Conservation (phyloP, 345 rosid species). For the Rhodamnia rubescens region DNA sequence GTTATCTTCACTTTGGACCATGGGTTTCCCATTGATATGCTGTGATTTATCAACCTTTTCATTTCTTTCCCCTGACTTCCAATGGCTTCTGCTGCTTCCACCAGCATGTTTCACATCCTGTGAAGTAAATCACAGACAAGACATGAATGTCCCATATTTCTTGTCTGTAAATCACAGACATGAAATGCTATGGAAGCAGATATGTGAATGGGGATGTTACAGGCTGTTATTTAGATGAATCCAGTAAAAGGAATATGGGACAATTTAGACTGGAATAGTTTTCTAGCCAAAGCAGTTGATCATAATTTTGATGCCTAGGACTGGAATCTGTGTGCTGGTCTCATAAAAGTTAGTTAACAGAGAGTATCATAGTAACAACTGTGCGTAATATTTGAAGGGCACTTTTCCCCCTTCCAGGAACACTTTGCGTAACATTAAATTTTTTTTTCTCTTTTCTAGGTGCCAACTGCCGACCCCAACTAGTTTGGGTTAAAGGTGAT, state of each 20-base stretch:
- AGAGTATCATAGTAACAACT: not conserved
- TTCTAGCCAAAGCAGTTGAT: not conserved
- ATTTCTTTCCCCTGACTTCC: not conserved
- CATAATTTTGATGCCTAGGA: not conserved
- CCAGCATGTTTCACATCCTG: not conserved
- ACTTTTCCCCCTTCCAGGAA: not conserved
- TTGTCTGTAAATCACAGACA: not conserved
- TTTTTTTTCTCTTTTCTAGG: not conserved
- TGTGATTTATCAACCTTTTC: not conserved
- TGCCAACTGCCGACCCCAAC: too few species aligned
- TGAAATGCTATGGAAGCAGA: not conserved
- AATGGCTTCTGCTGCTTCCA: not conserved
- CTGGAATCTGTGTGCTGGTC: not conserved
- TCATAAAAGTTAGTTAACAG: not conserved
- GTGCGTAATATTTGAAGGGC: not conserved
- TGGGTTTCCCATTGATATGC: not conserved
- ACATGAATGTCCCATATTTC: too few species aligned
- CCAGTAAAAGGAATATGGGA: not conserved
- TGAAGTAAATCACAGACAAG: not conserved
- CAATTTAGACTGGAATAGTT: not conserved
- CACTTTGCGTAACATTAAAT: not conserved
- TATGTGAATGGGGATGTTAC: not conserved
- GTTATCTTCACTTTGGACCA: not conserved
- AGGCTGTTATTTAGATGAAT: not conserved
- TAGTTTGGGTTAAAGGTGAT: too few species aligned